phyloP scores from a whole-genome alignment of 306 rosid genomes.

The Alnus glutinosa region DNA sequence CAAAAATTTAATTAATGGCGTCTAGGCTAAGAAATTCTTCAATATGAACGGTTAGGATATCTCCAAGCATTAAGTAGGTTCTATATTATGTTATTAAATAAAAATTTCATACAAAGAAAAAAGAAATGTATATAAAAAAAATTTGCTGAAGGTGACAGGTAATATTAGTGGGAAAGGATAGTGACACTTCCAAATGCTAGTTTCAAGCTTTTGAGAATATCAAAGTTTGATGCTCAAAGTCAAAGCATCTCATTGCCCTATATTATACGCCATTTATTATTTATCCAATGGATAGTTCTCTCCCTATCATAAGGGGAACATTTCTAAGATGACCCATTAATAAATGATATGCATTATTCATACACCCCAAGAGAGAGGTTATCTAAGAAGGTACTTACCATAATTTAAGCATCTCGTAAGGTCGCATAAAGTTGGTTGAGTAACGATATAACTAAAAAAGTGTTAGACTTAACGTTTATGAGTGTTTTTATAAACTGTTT shows the following conservation, averaged over 20 bases:
- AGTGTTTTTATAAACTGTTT: no score
- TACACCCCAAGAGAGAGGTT: neutral
- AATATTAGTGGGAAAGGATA: neutral
- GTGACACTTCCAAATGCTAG: neutral
- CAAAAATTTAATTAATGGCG: no score
- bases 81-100: no score
- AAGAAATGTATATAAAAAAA: neutral
- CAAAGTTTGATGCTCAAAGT: neutral
- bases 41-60: no score
- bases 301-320: neutral
- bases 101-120: neutral
- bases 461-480: no score
- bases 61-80: no score
- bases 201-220: neutral
- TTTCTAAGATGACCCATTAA: neutral
- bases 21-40: no score
- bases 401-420: neutral
- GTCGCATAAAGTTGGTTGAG: neutral
- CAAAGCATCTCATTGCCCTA: slow-evolving; percentile 9
- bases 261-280: neutral
- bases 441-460: no score
- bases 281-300: neutral
- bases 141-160: neutral
- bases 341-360: neutral
- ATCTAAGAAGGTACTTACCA: neutral